Evolutionary conservation across 257 asterid species (phyloP), one percentile per base, ranked within the genome.

Genomic region (Marsdenia floribunda): DNA sequence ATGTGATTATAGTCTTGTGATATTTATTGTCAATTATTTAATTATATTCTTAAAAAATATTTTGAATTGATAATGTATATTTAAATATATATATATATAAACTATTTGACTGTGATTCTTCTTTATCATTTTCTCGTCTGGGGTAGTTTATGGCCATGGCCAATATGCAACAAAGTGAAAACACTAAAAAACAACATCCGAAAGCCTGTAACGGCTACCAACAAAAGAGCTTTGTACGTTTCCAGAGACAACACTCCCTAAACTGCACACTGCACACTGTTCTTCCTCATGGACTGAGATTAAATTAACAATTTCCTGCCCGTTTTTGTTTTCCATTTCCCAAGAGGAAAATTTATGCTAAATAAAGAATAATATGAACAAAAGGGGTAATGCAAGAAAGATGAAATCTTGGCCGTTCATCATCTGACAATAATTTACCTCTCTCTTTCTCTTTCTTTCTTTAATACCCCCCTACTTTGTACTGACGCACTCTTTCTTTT

Each of bases 131-230:
- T 53, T 53, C 14, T 57, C 5, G 22, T 57, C 13, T 57, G 0
- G 0, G 2, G 40, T 47, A 24, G 29, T 18, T 7, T 76, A 35
- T 75, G 72, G 76, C 18, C 82, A 52, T 37, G 6, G 10, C 70
- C 75, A 44, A 76, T 76, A 59, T 70, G 57, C 61, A 64, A 53
- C 5, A 37, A 61, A 29, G 75, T 53, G 64, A 79, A 79, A 44
- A 73, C 75, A 83, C 83, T 55, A 74, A 67, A 54, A 59, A 80
- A 78, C 79, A 73, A 74, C 64, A 79, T 67, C 72, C 4, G 15
- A 38, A 42, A 15, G 24, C 59, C 73, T 61, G 74, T 73, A 90
- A 90, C 92, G 92, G 94, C 96, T 86, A 88, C 89, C 85, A 77
- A 86, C 78, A 85, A 83, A 83, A 84, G 77, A 83, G 9, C 61